Conservation (phyloP, 1,284 basidiomycete genomes). For the Heterobasidion annosum region DNA sequence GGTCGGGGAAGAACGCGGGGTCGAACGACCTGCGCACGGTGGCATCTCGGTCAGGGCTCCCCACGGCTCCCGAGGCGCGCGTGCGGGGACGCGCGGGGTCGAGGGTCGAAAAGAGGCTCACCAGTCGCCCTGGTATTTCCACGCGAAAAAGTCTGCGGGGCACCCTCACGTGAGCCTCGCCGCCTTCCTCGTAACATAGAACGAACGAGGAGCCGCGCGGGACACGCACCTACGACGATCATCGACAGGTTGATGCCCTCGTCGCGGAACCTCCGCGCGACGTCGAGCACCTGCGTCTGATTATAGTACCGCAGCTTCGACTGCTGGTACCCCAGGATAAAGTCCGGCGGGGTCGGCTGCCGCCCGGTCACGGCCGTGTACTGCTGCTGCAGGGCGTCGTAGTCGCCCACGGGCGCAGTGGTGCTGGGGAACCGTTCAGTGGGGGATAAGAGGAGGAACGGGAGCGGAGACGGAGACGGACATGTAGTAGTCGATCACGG, state of each 20-base stretch:
- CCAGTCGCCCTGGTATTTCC: slow-evolving; percentile 34
- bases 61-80: background rate
- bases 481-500: slow-evolving; percentile 33
- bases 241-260: slow-evolving; percentile 29
- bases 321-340: slow-evolving; percentile 29
- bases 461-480: slow-evolving; percentile 9
- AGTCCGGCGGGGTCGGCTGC: slow-evolving; percentile 30
- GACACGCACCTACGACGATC: slow-evolving; percentile 25
- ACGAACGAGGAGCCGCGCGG: background rate
- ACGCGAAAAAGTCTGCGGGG: slow-evolving; percentile 28
- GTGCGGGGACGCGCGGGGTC: background rate
- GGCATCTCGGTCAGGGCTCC: background rate
- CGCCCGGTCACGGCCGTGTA: slow-evolving; percentile 31
- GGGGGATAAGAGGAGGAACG: too few relatives aligned
- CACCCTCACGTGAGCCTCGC: background rate
- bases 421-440: slow-evolving; percentile 18
- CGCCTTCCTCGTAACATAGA: background rate
- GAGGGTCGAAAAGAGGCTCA: slow-evolving; percentile 6
- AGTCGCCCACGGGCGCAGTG: slow-evolving; percentile 27
- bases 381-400: slow-evolving; percentile 28
- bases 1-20: slow-evolving; percentile 27
- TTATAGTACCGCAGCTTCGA: slow-evolving; percentile 34
- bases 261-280: slow-evolving; percentile 31
- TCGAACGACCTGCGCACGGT: slow-evolving; percentile 24
- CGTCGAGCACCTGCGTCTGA: slow-evolving; percentile 25